Base-by-base conservation (phyloP, 2,329 filamentous ascomycete genomes). In the Calonectria ilicicola region DNA sequence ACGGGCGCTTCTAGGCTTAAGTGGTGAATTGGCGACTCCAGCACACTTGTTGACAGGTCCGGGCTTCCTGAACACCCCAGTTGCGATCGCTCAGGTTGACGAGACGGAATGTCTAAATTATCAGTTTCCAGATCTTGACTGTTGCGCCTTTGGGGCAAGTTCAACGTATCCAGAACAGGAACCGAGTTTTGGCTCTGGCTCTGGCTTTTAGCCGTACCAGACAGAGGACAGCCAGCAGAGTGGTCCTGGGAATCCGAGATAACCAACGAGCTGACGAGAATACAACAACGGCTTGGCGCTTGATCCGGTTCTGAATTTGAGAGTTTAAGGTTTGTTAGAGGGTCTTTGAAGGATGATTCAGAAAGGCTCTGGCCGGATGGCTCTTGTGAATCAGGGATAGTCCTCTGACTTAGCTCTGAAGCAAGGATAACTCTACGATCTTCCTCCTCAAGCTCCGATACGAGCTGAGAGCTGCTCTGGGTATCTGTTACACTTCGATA, bases 361-460 rank as follows among this genome's bases (percentile, higher is more conserved):
- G 78, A 73, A 69, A 74, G 78, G 15, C 75, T 74, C 65, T 76
- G 77, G 14, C 75, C 77, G n/a, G 81, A 81, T 12, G 72, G 74
- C 40, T 85, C 85, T 71, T 87, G 85, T 0, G 87, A 88, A 71
- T 88, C 86, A 0, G 85, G 85, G 27, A 88, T 84, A 4, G 84
- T 87, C 29, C 75, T 75, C 66, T 82, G 80, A 69, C 82, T 86
- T 44, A 82, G 70, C 29, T 80, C 75, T 5, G 80, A 78, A 21
- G 80, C 73, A 68, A 86, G 65, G 14, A 76, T 69, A 51, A 82
- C 69, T 49, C 80, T 79, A 26, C 79, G 78, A 72, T 84, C 84
- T 60, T 82, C 76, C 44, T 81, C 80, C 58, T 85, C 84, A 26
- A 83, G 82, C 53, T 83, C 81, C 5, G 81, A 81, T 10, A 86